A percentile compares a stretch with the other conserved stretches of the same genome.
Conservation (phyloP, 2,329 filamentous ascomycete species). For the Penicillium verrucosum region DNA sequence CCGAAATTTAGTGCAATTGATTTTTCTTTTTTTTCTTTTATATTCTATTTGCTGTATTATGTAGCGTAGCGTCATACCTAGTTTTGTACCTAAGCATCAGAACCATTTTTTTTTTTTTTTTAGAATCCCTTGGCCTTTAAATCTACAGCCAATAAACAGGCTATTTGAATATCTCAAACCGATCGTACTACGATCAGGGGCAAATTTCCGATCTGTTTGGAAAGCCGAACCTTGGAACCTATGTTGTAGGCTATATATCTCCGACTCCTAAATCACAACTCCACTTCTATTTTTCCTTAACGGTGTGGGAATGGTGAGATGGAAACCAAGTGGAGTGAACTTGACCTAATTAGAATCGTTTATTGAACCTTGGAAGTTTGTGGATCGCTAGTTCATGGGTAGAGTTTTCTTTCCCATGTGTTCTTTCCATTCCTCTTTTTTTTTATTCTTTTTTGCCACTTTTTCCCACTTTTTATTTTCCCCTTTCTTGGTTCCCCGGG, state of each 20-base stretch:
- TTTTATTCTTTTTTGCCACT: neutral
- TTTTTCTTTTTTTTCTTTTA: no score
- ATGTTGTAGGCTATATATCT: neutral
- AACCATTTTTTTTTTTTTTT: neutral
- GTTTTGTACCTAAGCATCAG: neutral
- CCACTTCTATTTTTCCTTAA: conserved; percentile 20
- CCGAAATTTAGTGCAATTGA: neutral
- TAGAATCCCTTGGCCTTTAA: neutral
- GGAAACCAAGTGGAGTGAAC: conserved; percentile 14
- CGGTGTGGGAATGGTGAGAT: conserved; percentile 22
- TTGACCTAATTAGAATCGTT: conserved; percentile 14
- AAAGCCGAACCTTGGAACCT: neutral
- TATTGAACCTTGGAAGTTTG: conserved; percentile 21
- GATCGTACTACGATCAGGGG: neutral
- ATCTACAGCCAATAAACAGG: neutral
- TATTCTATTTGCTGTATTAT: neutral
- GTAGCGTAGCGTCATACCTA: neutral
- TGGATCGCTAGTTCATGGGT: conserved; percentile 15
- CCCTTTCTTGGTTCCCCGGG: conserved; percentile 5
- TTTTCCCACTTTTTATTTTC: conserved; percentile 10
- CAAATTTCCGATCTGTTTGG: conserved; percentile 1
- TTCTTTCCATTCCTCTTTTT: conserved; percentile 5
- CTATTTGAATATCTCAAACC: neutral
- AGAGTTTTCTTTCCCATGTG: conserved; percentile 21
- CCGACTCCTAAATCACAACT: conserved; percentile 3